Evolutionary conservation across 257 asterid species (phyloP).

Genomic region (Thymus mandschuricus): DNA sequence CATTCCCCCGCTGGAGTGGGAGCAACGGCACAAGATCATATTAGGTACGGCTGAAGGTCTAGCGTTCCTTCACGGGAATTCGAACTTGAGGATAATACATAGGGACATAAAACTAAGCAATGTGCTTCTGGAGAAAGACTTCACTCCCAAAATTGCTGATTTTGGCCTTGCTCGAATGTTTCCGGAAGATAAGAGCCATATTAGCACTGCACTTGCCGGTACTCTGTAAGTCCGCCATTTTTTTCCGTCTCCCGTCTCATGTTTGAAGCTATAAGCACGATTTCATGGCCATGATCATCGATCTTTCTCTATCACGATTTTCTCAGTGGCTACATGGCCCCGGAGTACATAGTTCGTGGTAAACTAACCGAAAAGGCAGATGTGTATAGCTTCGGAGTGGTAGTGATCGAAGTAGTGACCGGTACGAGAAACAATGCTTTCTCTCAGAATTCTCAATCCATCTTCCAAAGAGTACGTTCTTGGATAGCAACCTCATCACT

Average conservation of each 20-base stretch:
- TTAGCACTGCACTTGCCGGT: constrained; percentile 77
- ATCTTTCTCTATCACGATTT: too few species aligned
- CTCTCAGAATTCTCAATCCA: constrained; percentile 39
- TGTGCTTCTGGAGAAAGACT: constrained; percentile 57
- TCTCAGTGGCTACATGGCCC: constrained; percentile 85
- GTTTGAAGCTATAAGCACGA: not conserved
- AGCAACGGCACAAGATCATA: constrained; percentile 50
- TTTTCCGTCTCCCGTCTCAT: not conserved
- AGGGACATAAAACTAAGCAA: constrained; percentile 73
- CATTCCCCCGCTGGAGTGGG: constrained; percentile 55
- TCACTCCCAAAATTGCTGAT: constrained; percentile 71
- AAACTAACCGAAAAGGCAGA: constrained; percentile 72
- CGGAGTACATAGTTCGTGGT: constrained; percentile 71
- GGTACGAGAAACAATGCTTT: constrained; percentile 51
- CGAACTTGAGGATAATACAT: constrained; percentile 61
- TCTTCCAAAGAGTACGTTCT: constrained; percentile 55
- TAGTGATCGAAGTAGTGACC: constrained; percentile 57
- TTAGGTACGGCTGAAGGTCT: constrained; percentile 76
- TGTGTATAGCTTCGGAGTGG: constrained; percentile 73
- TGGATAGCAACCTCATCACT: not conserved
- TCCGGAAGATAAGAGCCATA: constrained; percentile 60
- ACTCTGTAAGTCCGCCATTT: constrained; percentile 53
- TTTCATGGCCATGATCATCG: not conserved
- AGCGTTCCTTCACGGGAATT: constrained; percentile 66
- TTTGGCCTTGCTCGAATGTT: constrained; percentile 73